Percentiles rank a stretch among this genome's conserved stretches.
These are phyloP conservation scores for Magnolia officinalis DNA, from an alignment of 164 flowering plant species.

Conservation along the genomic window DNA sequence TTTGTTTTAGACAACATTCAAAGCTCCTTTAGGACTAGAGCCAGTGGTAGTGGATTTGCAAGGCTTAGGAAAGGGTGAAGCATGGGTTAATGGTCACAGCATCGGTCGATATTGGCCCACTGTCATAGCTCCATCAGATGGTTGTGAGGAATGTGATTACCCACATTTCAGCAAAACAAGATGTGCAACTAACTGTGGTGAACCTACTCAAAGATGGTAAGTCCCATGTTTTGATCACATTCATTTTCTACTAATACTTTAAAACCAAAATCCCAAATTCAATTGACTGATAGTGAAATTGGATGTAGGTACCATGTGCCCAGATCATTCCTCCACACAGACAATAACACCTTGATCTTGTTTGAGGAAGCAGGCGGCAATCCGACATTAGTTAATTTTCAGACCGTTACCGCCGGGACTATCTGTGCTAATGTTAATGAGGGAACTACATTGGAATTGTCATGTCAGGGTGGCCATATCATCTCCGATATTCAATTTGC, in stretches of 20 bases:
- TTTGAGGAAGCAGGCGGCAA: slow-evolving; percentile 69
- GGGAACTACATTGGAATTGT: slow-evolving; percentile 31
- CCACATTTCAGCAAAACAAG: slow-evolving; percentile 44
- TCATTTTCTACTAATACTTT: not conserved
- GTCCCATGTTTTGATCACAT: too few relatives aligned
- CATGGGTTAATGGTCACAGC: slow-evolving; percentile 75
- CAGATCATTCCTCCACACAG: slow-evolving; percentile 33
- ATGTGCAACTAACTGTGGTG: slow-evolving; percentile 50
- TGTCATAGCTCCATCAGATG: slow-evolving; percentile 23
- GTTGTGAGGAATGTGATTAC: slow-evolving; percentile 60
- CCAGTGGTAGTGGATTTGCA: slow-evolving; percentile 61
- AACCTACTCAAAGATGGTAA: slow-evolving; percentile 67
- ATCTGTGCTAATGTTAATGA: slow-evolving; percentile 41
- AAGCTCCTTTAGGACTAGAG: slow-evolving; percentile 56
- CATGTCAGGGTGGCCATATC: slow-evolving; percentile 34
- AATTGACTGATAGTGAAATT: too few relatives aligned
- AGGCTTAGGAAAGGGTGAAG: slow-evolving; percentile 67
- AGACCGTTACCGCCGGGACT: slow-evolving; percentile 32
- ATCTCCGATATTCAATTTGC: slow-evolving; percentile 49
- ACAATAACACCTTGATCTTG: slow-evolving; percentile 39
- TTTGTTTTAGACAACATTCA: slow-evolving; percentile 46
- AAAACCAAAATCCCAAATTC: too few relatives aligned
- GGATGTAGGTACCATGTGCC: slow-evolving; percentile 61
- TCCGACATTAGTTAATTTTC: slow-evolving; percentile 42
- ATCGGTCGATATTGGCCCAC: slow-evolving; percentile 71